These are phyloP conservation scores for Pichia insulana DNA, from an alignment of 805 yeast genomes.

Conservation along the genomic window DNA sequence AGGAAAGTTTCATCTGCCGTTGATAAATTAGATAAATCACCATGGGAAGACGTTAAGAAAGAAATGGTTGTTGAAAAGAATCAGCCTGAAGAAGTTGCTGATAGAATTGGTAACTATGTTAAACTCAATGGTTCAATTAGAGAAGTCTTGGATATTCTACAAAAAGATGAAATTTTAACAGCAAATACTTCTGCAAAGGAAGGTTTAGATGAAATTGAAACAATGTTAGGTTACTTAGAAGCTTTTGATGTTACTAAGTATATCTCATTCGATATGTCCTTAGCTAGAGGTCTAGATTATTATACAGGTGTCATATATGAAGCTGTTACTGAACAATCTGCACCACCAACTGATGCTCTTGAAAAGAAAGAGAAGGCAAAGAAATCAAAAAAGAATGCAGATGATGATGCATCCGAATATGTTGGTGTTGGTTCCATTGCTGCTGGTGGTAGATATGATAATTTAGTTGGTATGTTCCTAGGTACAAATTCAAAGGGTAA, in stretches of 20 bases:
- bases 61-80: slow-evolving; percentile 91
- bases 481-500: slow-evolving; percentile 69
- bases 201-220: slow-evolving; percentile 76
- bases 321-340: slow-evolving; percentile 90
- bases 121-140: slow-evolving; percentile 70
- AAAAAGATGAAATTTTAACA: slow-evolving; percentile 47
- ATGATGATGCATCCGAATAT: slow-evolving; percentile 89
- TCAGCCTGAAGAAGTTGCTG: slow-evolving; percentile 87
- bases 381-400: slow-evolving; percentile 33
- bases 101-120: slow-evolving; percentile 85
- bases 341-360: slow-evolving; percentile 81
- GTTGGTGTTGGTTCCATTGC: slow-evolving; percentile 98
- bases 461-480: slow-evolving; percentile 92
- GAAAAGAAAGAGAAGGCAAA: slow-evolving; percentile 45
- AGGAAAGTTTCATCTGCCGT: slow-evolving; percentile 92
- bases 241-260: slow-evolving; percentile 66
- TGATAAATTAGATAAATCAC: slow-evolving; percentile 89
- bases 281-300: slow-evolving; percentile 96
- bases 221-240: slow-evolving; percentile 66
- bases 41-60: slow-evolving; percentile 89
- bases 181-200: slow-evolving; percentile 63
- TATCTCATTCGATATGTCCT: slow-evolving; percentile 82
- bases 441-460: slow-evolving; percentile 98
- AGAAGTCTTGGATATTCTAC: slow-evolving; percentile 49
- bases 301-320: slow-evolving; percentile 96